phyloP scores from a whole-genome alignment of 73 alveolate species.

The Stentor roeselii region DNA sequence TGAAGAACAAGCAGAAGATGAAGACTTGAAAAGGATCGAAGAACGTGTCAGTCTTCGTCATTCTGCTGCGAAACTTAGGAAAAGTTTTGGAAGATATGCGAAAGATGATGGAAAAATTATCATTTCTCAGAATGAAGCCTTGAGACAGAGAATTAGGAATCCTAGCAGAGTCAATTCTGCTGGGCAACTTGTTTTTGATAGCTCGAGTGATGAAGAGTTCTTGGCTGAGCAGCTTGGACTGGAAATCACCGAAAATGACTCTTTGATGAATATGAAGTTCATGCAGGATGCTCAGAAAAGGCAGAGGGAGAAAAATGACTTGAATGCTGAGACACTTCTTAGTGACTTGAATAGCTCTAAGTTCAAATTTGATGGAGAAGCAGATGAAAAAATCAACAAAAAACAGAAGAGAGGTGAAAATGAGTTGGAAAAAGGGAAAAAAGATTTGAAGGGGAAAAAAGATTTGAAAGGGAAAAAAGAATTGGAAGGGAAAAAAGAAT shows the following conservation, averaged over 20 bases:
- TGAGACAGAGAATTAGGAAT: neutral
- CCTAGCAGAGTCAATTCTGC: conserved; percentile 3
- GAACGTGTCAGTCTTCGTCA: conserved; percentile 5
- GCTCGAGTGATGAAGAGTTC: conserved; percentile 8
- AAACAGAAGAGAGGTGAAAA: too few relatives aligned
- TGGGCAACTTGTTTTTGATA: conserved; percentile 13
- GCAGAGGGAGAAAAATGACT: conserved; percentile 17
- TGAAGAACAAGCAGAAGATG: neutral
- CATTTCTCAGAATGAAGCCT: neutral
- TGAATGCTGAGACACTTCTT: neutral
- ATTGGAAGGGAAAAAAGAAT: too few relatives aligned
- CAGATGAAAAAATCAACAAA: neutral
- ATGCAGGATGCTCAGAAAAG: conserved; percentile 11
- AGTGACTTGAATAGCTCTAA: neutral
- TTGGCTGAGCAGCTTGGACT: conserved; percentile 3
- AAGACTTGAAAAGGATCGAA: neutral
- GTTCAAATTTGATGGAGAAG: conserved; percentile 7
- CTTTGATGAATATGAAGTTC: neutral
- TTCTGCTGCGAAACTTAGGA: neutral
- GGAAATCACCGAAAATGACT: neutral
- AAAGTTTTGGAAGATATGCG: neutral
- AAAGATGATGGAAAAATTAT: neutral
- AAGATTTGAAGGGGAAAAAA: too few relatives aligned
- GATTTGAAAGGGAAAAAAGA: too few relatives aligned
- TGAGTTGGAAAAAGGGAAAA: too few relatives aligned